A percentile compares a stretch with the other conserved stretches of the same genome.
phyloP scores from a whole-genome alignment of 208 protist genomes.

The Tritrichomonas musculus region DNA sequence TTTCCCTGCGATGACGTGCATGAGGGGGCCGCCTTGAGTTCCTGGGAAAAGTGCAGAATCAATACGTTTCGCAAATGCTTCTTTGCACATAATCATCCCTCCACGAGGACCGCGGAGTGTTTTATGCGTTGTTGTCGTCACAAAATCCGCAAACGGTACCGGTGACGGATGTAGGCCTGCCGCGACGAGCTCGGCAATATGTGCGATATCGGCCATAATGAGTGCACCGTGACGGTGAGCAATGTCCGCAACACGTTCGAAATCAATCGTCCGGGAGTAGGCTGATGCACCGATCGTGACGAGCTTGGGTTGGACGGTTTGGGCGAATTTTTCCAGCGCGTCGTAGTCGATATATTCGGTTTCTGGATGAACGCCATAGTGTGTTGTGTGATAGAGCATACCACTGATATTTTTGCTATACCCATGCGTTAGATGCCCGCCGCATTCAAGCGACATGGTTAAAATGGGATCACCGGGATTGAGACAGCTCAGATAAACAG shows the following conservation, averaged over 20 bases:
- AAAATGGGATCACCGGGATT: slow-evolving; percentile 93
- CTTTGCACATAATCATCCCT: slow-evolving; percentile 91
- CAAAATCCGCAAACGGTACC: slow-evolving; percentile 89
- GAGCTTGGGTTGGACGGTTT: slow-evolving; percentile 79
- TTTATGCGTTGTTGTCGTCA: slow-evolving; percentile 99
- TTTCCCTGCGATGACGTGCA: slow-evolving; percentile 88
- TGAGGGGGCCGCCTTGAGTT: slow-evolving; percentile 91
- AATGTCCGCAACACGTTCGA: slow-evolving; percentile 62
- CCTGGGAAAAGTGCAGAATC: slow-evolving; percentile 92
- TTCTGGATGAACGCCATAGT: slow-evolving; percentile 74
- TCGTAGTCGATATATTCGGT: slow-evolving; percentile 94
- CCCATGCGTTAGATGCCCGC: slow-evolving; percentile 88
- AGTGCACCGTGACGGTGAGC: slow-evolving; percentile 71
- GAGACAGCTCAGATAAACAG: slow-evolving; percentile 84
- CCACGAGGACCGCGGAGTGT: slow-evolving; percentile 70
- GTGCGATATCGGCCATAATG: slow-evolving; percentile 95
- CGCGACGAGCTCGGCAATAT: slow-evolving; percentile 69
- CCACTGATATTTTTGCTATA: slow-evolving; percentile 91
- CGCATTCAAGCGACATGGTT: slow-evolving; percentile 67
- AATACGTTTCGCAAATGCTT: slow-evolving; percentile 70
- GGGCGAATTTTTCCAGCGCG: slow-evolving; percentile 28
- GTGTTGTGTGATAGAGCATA: slow-evolving; percentile 92
- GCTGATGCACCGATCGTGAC: slow-evolving; percentile 80
- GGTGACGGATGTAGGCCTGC: slow-evolving; percentile 54
- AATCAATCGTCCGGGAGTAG: slow-evolving; percentile 92